Percentiles rank a stretch among this genome's conserved stretches.
Conservation (phyloP, 23 red algal genomes). For the Gracilariopsis chorda region DNA sequence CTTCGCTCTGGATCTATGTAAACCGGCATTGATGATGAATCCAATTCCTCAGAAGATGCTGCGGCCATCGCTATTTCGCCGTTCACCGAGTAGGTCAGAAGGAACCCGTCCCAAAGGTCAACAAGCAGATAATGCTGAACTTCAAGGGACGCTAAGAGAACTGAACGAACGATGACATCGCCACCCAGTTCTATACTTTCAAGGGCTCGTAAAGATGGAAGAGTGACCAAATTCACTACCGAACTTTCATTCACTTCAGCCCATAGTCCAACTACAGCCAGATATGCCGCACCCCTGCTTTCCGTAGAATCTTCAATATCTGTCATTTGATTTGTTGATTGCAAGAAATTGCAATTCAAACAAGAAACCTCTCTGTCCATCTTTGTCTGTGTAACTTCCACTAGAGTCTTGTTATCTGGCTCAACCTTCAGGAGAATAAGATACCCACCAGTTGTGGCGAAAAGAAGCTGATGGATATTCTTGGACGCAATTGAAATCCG, state of each 20-base stretch:
- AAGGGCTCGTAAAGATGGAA: slow-evolving; percentile 62
- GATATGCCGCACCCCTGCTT: slow-evolving; percentile 20
- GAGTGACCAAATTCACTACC: slow-evolving; percentile 66
- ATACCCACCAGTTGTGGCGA: slow-evolving; percentile 73
- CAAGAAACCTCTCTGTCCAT: slow-evolving; percentile 84
- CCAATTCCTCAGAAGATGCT: slow-evolving; percentile 10
- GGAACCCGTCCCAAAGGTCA: slow-evolving; percentile 63
- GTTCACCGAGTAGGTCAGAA: slow-evolving; percentile 67
- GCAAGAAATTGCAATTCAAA: slow-evolving; percentile 69
- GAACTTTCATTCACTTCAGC: slow-evolving; percentile 65
- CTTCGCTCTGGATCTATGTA: slow-evolving; percentile 57
- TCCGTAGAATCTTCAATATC: not conserved
- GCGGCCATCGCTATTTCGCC: not conserved
- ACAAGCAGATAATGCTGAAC: slow-evolving; percentile 73
- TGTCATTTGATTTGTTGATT: slow-evolving; percentile 20
- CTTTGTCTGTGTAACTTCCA: slow-evolving; percentile 53
- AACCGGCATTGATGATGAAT: not conserved
- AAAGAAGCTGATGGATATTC: slow-evolving; percentile 64
- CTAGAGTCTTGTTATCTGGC: slow-evolving; percentile 23
- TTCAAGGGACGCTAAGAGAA: slow-evolving; percentile 76
- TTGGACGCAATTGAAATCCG: slow-evolving; percentile 73
- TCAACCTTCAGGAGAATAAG: slow-evolving; percentile 73
- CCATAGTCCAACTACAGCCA: slow-evolving; percentile 86
- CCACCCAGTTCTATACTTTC: slow-evolving; percentile 62
- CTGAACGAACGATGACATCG: slow-evolving; percentile 76